Evolutionary conservation across 495 filamentous ascomycete species (phyloP), one percentile per base, ranked within the genome.

Genomic region (Neurospora sp.): DNA sequence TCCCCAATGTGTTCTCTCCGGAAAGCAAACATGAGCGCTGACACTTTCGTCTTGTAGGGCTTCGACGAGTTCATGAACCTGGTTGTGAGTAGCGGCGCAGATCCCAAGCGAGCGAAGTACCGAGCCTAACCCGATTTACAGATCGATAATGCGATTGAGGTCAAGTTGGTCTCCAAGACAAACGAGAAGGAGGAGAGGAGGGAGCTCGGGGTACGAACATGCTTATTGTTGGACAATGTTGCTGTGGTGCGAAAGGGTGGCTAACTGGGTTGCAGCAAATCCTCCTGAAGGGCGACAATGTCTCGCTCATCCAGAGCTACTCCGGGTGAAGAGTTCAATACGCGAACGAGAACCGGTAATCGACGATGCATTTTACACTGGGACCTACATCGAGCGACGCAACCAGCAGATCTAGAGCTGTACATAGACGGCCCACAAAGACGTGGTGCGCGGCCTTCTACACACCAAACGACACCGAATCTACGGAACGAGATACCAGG

Each of bases 1-100:
- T n/a, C 27, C 7, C 41, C 35, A 35, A 14, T 14, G 7, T 76
- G 40, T 85, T 79, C 35, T 10, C 23, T 18, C 39, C 5, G n/a
- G 69, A 74, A 41, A 73, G 54, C 27, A 35, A 66, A 37, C 54
- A 66, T 66, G 12, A 14, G 31, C 18, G 35, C 75, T 75, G 23
- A 72, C 39, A 39, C 40, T n/a, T 5, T 9, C 39, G 16, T 20
- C 37, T 10, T 70, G 8, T 48, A 82, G 79, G 79, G 79, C 6
- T 81, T 99, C 76, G 96, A 99, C 82, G 96, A 99, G 81, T 99
- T 98, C 83, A 98, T 99, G 96, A 99, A 99, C 82, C 87, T 99
- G 54, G 96, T 98, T 40, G 88, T 98, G 70, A 93, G 97, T 81
- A 66, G 89, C n/a, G 69, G 39, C 69, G 46, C 38, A 69, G 10